Conservation (phyloP, 495 filamentous ascomycete species). For the Neurospora sp. region DNA sequence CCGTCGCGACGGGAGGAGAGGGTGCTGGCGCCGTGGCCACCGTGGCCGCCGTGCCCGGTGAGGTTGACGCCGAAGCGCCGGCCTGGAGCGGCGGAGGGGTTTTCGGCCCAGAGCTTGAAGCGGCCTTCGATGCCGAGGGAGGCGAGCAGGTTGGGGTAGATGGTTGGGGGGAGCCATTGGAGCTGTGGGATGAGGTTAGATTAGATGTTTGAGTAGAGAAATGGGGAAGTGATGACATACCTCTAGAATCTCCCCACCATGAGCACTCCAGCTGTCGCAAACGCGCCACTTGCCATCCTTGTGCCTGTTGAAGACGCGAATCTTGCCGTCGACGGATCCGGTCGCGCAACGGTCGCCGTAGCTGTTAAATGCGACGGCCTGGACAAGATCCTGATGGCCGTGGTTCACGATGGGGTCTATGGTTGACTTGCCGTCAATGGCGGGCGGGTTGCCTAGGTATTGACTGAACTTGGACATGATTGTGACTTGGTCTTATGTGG, state of each 20-base stretch:
- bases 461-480: constrained; percentile 15
- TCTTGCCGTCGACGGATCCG: constrained; percentile 82
- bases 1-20: neutral
- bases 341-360: constrained; percentile 88
- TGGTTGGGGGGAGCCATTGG: constrained; percentile 59
- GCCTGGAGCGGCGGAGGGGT: constrained; percentile 62
- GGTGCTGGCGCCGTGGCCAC: neutral
- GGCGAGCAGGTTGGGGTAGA: constrained; percentile 47
- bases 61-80: constrained; percentile 60
- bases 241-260: constrained; percentile 85
- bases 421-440: constrained; percentile 61
- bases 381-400: constrained; percentile 59
- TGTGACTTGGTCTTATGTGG: neutral
- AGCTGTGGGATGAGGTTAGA: constrained; percentile 37
- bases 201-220: too few species aligned
- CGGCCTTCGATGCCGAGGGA: constrained; percentile 76
- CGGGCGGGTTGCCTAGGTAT: constrained; percentile 61
- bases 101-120: constrained; percentile 85
- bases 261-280: constrained; percentile 81
- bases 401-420: constrained; percentile 42
- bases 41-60: neutral
- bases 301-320: constrained; percentile 81
- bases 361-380: constrained; percentile 59
- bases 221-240: constrained; percentile 34
- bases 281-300: constrained; percentile 68